phyloP scores from a whole-genome alignment of 2,329 filamentous ascomycete species.

The Calonectria ilicicola region DNA sequence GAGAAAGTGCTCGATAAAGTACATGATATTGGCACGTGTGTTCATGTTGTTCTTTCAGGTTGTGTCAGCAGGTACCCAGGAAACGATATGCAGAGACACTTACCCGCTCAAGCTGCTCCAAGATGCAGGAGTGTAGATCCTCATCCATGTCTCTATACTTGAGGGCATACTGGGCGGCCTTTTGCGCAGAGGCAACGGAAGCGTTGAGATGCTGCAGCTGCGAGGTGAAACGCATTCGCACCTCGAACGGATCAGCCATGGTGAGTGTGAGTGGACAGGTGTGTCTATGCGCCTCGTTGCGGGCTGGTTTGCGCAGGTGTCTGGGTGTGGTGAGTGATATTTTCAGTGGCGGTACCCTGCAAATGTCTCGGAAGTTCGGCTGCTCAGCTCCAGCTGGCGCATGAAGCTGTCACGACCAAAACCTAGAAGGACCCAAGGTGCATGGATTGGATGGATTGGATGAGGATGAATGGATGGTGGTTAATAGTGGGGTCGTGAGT shows the following conservation, averaged over 20 bases:
- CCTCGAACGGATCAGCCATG: constrained; percentile 91
- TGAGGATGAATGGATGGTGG: constrained; percentile 28
- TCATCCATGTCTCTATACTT: constrained; percentile 96
- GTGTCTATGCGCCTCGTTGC: not conserved
- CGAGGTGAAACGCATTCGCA: constrained; percentile 95
- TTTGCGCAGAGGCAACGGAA: constrained; percentile 87
- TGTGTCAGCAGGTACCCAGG: constrained; percentile 17
- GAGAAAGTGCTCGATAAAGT: constrained; percentile 95
- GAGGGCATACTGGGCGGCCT: constrained; percentile 93
- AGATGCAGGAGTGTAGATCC: constrained; percentile 95
- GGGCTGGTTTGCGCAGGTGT: not conserved
- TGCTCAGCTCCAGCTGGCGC: constrained; percentile 23
- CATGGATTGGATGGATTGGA: constrained; percentile 30
- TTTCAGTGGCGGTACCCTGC: constrained; percentile 9
- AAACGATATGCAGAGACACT: not conserved
- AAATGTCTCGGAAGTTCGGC: constrained; percentile 26
- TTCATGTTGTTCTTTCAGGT: constrained; percentile 86
- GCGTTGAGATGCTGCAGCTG: constrained; percentile 93
- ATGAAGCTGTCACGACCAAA: constrained; percentile 33
- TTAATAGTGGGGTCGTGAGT: constrained; percentile 26
- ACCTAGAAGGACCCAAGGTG: constrained; percentile 24
- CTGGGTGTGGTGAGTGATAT: constrained; percentile 4
- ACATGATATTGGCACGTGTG: constrained; percentile 98
- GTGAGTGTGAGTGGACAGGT: constrained; percentile 1
- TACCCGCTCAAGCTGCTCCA: constrained; percentile 92